Base-by-base conservation (phyloP, 257 asterid species). In the Nicotiana tabacum region DNA sequence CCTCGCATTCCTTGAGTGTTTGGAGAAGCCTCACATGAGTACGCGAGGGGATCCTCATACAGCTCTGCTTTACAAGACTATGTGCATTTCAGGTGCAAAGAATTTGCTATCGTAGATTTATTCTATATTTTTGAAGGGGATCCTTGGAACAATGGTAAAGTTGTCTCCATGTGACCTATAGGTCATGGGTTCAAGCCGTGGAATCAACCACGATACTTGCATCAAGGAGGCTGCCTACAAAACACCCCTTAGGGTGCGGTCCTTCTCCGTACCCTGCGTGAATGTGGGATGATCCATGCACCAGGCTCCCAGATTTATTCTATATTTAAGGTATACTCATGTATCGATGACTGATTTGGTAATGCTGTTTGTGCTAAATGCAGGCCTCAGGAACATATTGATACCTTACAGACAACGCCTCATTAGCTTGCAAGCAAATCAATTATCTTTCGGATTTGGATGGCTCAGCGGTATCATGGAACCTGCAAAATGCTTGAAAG, bases 1-100 rank as follows among this genome's bases (percentile, higher is more conserved):
- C 89, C 87, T 95, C 12, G 97, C 95, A 46, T 95, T 95, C 89
- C 90, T 95, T 3, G 99, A 95, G 85, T 95, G 99, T 88, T 87
- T 95, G 92, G 99, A 95, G 93, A 93, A 89, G 83, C 92, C 91
- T 29, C 81, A 88, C 83, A 92, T 91, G 97, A 86, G 80, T 64
- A 85, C 91, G 5, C 92, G 87, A 83, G 99, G 98, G 77, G 92
- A 95, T 85, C 93, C 97, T 76, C 86, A 68, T 60, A 85, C 85
- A 37, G 99, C 99, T 88, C 68, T 76, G 58, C 84, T 91, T 32
- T 95, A 95, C 84, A 92, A 92, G 87, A 87, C 89, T 58, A 95
- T 95, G 99, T 95, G 99, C 90, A 88, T 70, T 69, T 95, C 99
- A 85, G 98, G 98, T 95, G 89, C 57, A 66, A 33, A 46, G 8